Percentiles rank a stretch among this genome's conserved stretches.
Evolutionary conservation across 306 rosid species (phyloP).

Genomic region (Ormosia emarginata): DNA sequence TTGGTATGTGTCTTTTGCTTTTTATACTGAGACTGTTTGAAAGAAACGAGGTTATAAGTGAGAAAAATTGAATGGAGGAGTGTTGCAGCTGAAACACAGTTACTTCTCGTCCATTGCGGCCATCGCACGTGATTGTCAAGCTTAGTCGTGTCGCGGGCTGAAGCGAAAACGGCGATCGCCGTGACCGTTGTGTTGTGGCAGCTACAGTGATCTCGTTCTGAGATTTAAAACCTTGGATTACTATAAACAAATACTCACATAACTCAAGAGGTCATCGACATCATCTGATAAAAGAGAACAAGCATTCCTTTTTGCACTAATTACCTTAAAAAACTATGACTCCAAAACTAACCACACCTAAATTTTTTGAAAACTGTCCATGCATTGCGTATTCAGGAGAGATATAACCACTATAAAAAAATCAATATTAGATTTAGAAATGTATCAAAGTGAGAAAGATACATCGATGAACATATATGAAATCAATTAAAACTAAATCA

Average conservation of each 20-base stretch:
- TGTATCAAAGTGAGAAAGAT: not conserved
- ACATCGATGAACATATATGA: not conserved
- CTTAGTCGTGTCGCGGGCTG: too few species aligned
- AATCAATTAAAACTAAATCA: not conserved
- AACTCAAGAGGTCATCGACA: slow-evolving; percentile 25
- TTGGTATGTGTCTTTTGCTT: too few species aligned
- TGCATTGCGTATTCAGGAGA: slow-evolving; percentile 38
- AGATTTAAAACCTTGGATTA: too few species aligned
- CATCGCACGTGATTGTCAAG: too few species aligned
- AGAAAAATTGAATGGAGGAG: too few species aligned
- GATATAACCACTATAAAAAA: slow-evolving; percentile 32
- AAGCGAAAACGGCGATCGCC: too few species aligned
- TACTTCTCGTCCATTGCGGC: too few species aligned
- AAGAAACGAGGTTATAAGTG: too few species aligned
- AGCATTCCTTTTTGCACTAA: slow-evolving; percentile 31
- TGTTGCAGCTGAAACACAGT: too few species aligned
- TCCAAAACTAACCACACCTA: slow-evolving; percentile 35
- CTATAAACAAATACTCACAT: slow-evolving; percentile 11
- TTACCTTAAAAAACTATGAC: slow-evolving; percentile 34
- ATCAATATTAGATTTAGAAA: not conserved
- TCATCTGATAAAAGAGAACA: slow-evolving; percentile 5
- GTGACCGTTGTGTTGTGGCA: too few species aligned
- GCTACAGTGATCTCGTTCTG: too few species aligned
- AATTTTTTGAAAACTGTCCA: slow-evolving; percentile 31
- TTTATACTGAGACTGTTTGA: too few species aligned